These are phyloP conservation scores for Schizosaccharomyces lindneri DNA, from an alignment of 805 yeast species.

Conservation along the genomic window DNA sequence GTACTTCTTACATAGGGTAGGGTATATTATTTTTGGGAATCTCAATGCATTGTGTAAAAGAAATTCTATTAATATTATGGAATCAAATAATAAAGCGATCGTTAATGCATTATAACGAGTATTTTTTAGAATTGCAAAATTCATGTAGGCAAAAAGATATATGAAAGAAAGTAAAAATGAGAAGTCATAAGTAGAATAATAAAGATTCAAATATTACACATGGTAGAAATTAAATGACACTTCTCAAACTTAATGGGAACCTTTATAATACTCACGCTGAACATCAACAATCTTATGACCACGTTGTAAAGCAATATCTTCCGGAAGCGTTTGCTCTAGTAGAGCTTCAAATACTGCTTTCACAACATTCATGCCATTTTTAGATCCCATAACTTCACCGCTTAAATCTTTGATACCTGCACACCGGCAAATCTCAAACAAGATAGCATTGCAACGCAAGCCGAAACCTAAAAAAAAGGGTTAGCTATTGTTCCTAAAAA, in stretches of 20 bases:
- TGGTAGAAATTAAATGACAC: too few species aligned
- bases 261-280: constrained; percentile 55
- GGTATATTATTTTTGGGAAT: not conserved
- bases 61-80: not conserved
- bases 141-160: too few species aligned
- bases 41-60: not conserved
- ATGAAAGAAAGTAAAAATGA: too few species aligned
- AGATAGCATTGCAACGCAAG: constrained; percentile 66
- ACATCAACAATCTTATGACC: constrained; percentile 90
- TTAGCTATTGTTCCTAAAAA: not conserved
- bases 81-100: too few species aligned
- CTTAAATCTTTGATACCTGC: constrained; percentile 85
- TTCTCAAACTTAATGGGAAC: constrained; percentile 1
- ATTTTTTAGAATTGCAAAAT: too few species aligned
- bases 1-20: not conserved
- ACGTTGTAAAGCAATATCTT: constrained; percentile 70
- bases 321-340: constrained; percentile 51
- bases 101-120: too few species aligned
- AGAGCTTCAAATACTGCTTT: constrained; percentile 77
- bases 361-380: constrained; percentile 85
- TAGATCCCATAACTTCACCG: constrained; percentile 74
- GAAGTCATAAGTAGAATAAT: not conserved
- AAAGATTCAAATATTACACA: constrained; percentile 2
- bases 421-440: constrained; percentile 73
- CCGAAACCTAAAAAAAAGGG: constrained; percentile 20